phyloP scores from a whole-genome alignment of 257 asterid species.

The Solanum rostratum region DNA sequence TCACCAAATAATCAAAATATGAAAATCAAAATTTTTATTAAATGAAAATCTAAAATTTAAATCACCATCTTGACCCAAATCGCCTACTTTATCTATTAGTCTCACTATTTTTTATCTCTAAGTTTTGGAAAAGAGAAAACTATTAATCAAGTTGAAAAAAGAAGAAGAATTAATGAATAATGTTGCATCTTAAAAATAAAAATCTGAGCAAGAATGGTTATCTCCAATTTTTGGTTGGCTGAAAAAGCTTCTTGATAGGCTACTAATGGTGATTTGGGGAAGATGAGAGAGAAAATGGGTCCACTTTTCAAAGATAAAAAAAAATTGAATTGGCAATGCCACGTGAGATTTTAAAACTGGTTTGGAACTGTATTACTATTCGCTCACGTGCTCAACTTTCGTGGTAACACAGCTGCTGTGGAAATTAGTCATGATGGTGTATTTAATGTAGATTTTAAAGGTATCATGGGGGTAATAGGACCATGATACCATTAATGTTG shows the following conservation, averaged over 20 bases:
- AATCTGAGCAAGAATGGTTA: not conserved
- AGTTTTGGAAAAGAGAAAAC: too few species aligned
- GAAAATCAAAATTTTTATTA: not conserved
- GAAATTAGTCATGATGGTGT: too few species aligned
- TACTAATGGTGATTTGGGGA: not conserved
- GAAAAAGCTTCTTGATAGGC: not conserved
- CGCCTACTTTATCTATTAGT: not conserved
- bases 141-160: not conserved
- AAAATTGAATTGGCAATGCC: not conserved
- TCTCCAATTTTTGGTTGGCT: not conserved
- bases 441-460: too few species aligned
- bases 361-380: not conserved
- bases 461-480: too few species aligned
- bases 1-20: not conserved
- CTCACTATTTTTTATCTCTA: not conserved
- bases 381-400: not conserved
- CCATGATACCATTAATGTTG: too few species aligned
- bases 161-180: too few species aligned
- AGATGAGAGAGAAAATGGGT: not conserved
- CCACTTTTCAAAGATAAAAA: not conserved
- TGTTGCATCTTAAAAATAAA: not conserved
- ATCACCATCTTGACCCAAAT: not conserved
- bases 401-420: too few species aligned
- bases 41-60: not conserved
- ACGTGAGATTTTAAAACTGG: not conserved